Conservation (phyloP, 1,284 basidiomycete genomes). For the Ustilago nuda region DNA sequence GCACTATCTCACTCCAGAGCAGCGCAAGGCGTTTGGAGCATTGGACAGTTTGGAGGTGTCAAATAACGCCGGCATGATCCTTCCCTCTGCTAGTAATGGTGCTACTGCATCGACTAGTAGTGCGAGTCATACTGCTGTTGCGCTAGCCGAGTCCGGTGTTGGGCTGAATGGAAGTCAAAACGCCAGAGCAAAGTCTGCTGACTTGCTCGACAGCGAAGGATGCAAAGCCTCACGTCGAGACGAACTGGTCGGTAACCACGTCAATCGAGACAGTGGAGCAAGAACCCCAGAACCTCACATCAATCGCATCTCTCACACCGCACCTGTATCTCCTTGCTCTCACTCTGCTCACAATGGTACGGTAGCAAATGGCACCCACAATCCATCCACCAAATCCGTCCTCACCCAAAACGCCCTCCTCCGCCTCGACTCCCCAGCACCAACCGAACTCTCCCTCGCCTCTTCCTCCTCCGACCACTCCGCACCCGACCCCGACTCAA, state of each 20-base stretch:
- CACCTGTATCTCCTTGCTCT: constrained; percentile 38
- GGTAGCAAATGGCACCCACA: background rate
- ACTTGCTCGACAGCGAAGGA: constrained; percentile 36
- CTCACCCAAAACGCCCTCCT: constrained; percentile 26
- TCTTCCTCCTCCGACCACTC: constrained; percentile 14
- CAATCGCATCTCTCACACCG: constrained; percentile 33
- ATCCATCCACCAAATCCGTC: constrained; percentile 15
- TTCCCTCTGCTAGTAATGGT: constrained; percentile 29
- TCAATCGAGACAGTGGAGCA: constrained; percentile 1
- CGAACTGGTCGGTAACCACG: constrained; percentile 14
- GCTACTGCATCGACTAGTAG: constrained; percentile 20
- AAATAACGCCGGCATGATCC: constrained; percentile 56
- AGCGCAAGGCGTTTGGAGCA: constrained; percentile 55
- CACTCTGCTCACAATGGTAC: constrained; percentile 5
- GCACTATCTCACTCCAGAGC: constrained; percentile 54
- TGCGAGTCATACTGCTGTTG: constrained; percentile 17
- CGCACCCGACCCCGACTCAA: constrained; percentile 67
- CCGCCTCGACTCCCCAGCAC: constrained; percentile 28
- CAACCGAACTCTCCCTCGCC: constrained; percentile 30
- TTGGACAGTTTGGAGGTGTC: constrained; percentile 60
- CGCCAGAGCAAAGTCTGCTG: constrained; percentile 42
- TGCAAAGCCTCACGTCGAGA: constrained; percentile 24
- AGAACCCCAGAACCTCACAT: constrained; percentile 32
- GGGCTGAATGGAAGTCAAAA: constrained; percentile 15
- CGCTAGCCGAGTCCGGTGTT: constrained; percentile 2